A percentile compares a stretch with the other conserved stretches of the same genome.
Evolutionary conservation across 108 stramenopile genomes (phyloP).

Genomic region (Pseudonitzschia pungens): DNA sequence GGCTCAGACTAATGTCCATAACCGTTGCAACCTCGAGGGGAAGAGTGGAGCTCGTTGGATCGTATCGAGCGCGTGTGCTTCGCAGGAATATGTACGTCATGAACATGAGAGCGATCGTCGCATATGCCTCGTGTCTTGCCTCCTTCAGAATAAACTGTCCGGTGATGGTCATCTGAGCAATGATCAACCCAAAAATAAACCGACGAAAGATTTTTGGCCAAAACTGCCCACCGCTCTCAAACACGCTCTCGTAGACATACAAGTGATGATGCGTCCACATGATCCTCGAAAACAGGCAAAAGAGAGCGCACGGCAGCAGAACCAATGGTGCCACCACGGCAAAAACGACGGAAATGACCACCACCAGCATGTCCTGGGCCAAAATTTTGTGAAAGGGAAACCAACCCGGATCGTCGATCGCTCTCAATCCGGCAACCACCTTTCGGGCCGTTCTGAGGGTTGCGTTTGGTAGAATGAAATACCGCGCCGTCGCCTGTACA

Average conservation of each 20-base stretch:
- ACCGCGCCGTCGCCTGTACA: constrained; percentile 58
- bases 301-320: constrained; percentile 78
- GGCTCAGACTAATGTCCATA: constrained; percentile 82
- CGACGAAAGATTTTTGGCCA: constrained; percentile 93
- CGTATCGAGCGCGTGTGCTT: constrained; percentile 81
- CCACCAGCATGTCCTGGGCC: constrained; percentile 92
- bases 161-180: constrained; percentile 89
- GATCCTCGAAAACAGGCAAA: constrained; percentile 77
- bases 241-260: constrained; percentile 89
- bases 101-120: constrained; percentile 84
- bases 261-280: constrained; percentile 92
- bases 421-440: constrained; percentile 60
- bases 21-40: constrained; percentile 89
- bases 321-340: constrained; percentile 91
- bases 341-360: constrained; percentile 86
- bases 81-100: constrained; percentile 78
- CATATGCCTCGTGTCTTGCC: constrained; percentile 85
- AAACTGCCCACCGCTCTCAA: constrained; percentile 92
- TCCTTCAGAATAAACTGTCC: constrained; percentile 91
- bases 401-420: constrained; percentile 90
- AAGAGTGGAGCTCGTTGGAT: constrained; percentile 78
- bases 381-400: constrained; percentile 90
- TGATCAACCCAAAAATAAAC: constrained; percentile 85
- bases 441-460: constrained; percentile 72
- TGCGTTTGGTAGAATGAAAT: constrained; percentile 69